A percentile compares a stretch with the other conserved stretches of the same genome.
Evolutionary conservation across 225 moss, liverwort and hornwort genomes (phyloP).

Genomic region (Ulota crispa): DNA sequence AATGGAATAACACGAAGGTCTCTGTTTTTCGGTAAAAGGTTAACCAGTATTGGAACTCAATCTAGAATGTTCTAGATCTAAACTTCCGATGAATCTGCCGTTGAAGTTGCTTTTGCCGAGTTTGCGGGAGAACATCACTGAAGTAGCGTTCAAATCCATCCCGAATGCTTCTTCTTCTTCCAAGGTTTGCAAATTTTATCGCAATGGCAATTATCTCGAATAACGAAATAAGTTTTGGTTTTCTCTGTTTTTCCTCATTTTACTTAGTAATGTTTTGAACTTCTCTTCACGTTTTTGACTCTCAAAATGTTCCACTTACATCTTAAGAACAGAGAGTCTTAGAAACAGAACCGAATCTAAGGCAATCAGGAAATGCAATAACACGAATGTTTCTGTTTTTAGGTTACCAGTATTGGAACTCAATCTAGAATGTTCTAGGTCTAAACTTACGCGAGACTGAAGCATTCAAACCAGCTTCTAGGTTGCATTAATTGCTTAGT

Average conservation of each 20-base stretch:
- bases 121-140: conserved; percentile 81
- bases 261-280: not conserved
- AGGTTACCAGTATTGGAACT: not conserved
- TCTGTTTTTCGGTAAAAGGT: not conserved
- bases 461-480: not conserved
- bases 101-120: conserved; percentile 75
- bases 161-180: conserved; percentile 68
- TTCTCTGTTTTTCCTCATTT: not conserved
- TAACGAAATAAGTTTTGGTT: too few relatives aligned
- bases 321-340: not conserved
- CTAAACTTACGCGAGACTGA: not conserved
- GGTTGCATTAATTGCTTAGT: conserved; percentile 15
- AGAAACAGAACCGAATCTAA: not conserved
- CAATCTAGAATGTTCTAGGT: not conserved
- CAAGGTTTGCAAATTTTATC: conserved; percentile 53
- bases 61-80: not conserved
- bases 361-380: not conserved
- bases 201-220: not conserved
- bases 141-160: conserved; percentile 93
- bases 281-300: not conserved
- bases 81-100: conserved; percentile 62
- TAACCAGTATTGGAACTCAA: not conserved
- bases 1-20: not conserved
- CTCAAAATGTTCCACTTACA: not conserved
- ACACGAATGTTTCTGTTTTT: not conserved